phyloP scores from a whole-genome alignment of 2,329 filamentous ascomycete genomes.

The Trichoderma sp. region DNA sequence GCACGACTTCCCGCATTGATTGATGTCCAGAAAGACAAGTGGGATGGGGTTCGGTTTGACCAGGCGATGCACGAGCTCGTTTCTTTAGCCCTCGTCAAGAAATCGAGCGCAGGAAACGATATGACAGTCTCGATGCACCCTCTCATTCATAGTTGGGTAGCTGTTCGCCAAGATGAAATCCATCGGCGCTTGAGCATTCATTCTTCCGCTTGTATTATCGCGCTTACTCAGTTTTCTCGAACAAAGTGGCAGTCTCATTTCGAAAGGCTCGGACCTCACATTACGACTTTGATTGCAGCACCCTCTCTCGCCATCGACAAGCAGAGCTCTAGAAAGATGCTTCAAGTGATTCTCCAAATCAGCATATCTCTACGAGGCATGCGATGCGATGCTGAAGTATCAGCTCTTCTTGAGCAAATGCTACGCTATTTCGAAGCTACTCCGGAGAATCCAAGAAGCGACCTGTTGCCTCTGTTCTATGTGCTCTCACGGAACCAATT shows the following conservation, averaged over 20 bases:
- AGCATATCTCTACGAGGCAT: not conserved
- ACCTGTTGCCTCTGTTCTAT: not conserved
- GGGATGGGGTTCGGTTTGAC: not conserved
- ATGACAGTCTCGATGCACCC: constrained; percentile 1
- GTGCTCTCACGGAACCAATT: not conserved
- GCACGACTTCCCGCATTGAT: not conserved
- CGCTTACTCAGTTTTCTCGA: not conserved
- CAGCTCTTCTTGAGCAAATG: not conserved
- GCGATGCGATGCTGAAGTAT: not conserved
- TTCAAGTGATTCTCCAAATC: not conserved
- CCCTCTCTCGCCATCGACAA: not conserved
- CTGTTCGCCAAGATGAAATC: not conserved
- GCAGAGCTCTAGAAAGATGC: not conserved
- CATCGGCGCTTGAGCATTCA: not conserved
- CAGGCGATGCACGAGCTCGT: not conserved
- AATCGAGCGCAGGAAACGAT: not conserved
- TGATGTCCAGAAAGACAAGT: not conserved
- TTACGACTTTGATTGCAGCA: not conserved
- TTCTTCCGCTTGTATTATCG: not conserved
- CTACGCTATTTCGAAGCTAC: not conserved
- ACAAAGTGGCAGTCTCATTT: not conserved
- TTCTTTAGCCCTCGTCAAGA: constrained; percentile 9
- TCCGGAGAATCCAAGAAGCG: not conserved
- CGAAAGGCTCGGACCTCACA: constrained; percentile 1
- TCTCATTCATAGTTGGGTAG: constrained; percentile 5